Base-by-base conservation (phyloP, 169 alveolate genomes). In the Cryptosporidium canis region DNA sequence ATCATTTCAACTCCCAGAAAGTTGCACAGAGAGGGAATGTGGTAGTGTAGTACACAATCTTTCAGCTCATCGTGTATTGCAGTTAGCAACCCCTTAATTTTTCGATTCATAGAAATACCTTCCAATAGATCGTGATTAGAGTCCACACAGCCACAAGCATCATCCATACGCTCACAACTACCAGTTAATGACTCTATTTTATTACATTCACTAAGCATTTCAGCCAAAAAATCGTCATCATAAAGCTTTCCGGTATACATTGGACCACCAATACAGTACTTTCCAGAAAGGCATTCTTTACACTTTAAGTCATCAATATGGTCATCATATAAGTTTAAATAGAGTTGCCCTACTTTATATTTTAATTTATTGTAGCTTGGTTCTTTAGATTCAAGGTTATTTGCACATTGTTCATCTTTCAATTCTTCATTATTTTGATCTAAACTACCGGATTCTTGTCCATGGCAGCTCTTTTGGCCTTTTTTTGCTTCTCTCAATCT, bases 191-290 rank as follows among this genome's bases (percentile, higher is more conserved):
- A 27, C 12, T 77, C 72, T 24, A 77, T 33, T 53, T 91, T 92
- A 27, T 51, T 45, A 14, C 92, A 67, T 18, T 91, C 91, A 3
- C 83, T 91, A 5, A 92, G 63, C 64, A 77, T 58, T 44, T 77
- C 83, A 7, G 27, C 58, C 33, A 84, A 21, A 39, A 91, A 70
- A 7, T 87, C 95, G 61, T 64, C 83, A 44, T 93, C 93, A 64
- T 90, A 91, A 58, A 93, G 85, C n/a, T 83, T 85, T 12, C 95
- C 96, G 5, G 83, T 51, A 83, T 93, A 93, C 12, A 91, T 41
- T 31, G 96, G 96, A 7, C 96, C 96, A 35, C 93, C 95, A 6
- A 93, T 66, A 35, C 83, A 48, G 21, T 84, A 83, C 16, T 83
- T 35, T 1, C 92, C 92, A 35, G 71, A 56, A 16, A 18, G 6